Evolutionary conservation across 2,329 filamentous ascomycete genomes (phyloP).

Genomic region (Fusarium miscanthi): DNA sequence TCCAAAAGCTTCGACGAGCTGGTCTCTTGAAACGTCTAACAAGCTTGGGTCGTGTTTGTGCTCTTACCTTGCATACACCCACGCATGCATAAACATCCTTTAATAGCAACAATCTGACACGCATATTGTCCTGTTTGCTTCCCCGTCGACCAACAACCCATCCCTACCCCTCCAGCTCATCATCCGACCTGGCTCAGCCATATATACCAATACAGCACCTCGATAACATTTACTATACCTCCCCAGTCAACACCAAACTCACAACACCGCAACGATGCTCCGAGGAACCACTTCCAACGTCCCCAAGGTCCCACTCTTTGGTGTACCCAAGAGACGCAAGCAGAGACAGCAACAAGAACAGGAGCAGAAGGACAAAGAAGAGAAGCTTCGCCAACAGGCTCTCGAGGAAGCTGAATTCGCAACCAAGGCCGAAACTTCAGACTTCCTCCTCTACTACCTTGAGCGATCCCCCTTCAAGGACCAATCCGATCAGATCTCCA

Average conservation of each 20-base stretch:
- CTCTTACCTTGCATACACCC: conserved; percentile 17
- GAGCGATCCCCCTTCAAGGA: conserved; percentile 43
- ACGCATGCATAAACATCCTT: conserved; percentile 23
- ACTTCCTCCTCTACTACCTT: conserved; percentile 50
- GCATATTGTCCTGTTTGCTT: conserved; percentile 31
- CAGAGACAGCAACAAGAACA: conserved; percentile 41
- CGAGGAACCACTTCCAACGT: conserved; percentile 36
- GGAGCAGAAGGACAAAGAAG: conserved; percentile 36
- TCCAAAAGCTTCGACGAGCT: conserved; percentile 26
- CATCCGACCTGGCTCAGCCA: conserved; percentile 8
- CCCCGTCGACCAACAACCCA: conserved; percentile 8
- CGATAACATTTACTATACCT: background rate
- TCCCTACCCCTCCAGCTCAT: conserved; percentile 21
- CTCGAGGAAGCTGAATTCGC: conserved; percentile 47
- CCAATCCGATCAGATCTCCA: conserved; percentile 49
- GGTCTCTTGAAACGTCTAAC: conserved; percentile 30
- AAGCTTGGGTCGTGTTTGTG: conserved; percentile 29
- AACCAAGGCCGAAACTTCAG: conserved; percentile 47
- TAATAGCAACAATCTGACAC: conserved; percentile 36
- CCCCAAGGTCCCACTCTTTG: conserved; percentile 41
- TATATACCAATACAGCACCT: background rate
- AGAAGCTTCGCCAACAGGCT: conserved; percentile 39
- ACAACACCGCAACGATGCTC: conserved; percentile 29
- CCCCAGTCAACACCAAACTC: background rate
- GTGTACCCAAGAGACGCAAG: conserved; percentile 43